Evolutionary conservation across 495 filamentous ascomycete species (phyloP).

Genomic region (Penicillium atrosanguineum): DNA sequence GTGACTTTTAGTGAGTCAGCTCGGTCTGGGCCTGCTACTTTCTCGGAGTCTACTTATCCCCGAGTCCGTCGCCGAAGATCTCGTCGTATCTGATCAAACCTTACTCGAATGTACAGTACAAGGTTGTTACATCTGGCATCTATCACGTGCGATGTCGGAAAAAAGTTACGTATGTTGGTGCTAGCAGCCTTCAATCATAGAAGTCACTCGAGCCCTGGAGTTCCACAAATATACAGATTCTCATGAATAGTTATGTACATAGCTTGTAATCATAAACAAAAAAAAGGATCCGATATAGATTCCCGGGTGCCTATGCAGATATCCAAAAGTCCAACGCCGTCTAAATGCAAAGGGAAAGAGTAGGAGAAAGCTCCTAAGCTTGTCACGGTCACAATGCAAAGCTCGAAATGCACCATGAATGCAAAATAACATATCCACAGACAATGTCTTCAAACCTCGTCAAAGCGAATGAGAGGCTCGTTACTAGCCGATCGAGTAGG

Average conservation of each 20-base stretch:
- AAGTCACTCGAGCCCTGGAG: background rate
- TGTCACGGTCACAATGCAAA: constrained; percentile 1
- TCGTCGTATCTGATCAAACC: background rate
- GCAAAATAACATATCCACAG: constrained; percentile 2
- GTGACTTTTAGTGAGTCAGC: constrained; percentile 15
- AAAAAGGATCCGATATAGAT: background rate
- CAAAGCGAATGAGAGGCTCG: constrained; percentile 9
- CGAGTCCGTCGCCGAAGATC: background rate
- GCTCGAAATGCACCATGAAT: constrained; percentile 1
- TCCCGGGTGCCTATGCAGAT: constrained; percentile 5
- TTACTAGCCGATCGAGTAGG: constrained; percentile 10
- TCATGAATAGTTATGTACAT: constrained; percentile 13
- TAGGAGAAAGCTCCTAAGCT: background rate
- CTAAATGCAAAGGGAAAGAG: constrained; percentile 18
- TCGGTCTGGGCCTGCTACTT: background rate
- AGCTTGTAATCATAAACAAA: constrained; percentile 1
- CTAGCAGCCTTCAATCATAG: background rate
- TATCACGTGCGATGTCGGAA: background rate
- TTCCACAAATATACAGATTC: background rate
- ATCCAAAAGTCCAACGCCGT: constrained; percentile 23
- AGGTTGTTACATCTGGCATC: background rate
- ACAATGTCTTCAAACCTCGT: constrained; percentile 4
- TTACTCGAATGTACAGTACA: background rate
- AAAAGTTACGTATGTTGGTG: background rate
- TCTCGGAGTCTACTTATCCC: constrained; percentile 1